Evolutionary conservation across 805 yeast species (phyloP).

Genomic region (Sugiyamaella boreocaroliniensis): DNA sequence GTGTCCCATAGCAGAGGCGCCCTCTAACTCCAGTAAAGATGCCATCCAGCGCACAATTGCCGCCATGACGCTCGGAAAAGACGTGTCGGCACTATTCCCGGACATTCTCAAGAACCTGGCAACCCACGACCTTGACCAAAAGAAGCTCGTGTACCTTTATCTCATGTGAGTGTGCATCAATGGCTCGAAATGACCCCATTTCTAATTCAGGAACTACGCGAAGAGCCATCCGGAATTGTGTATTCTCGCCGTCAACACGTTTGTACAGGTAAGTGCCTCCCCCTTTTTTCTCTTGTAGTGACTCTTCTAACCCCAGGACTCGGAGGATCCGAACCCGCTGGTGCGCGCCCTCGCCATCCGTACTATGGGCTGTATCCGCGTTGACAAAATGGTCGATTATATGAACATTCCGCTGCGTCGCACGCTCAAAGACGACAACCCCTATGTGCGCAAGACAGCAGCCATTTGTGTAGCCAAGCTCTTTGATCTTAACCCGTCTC

Average conservation of each 20-base stretch:
- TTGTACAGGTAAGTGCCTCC: conserved; percentile 45
- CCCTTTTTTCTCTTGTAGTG: neutral
- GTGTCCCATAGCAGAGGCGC: neutral
- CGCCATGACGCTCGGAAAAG: conserved; percentile 97
- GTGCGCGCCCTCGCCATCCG: conserved; percentile 94
- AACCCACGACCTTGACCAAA: conserved; percentile 92
- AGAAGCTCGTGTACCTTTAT: conserved; percentile 88
- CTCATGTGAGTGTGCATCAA: conserved; percentile 46
- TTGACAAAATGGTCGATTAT: conserved; percentile 91
- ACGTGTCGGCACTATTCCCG: conserved; percentile 89
- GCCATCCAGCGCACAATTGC: conserved; percentile 95
- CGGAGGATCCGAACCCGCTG: conserved; percentile 94
- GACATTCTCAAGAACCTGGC: conserved; percentile 95
- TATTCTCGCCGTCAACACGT: conserved; percentile 93
- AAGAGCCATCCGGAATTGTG: conserved; percentile 93
- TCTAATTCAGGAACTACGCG: conserved; percentile 95
- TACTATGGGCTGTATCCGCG: conserved; percentile 98
- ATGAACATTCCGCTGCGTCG: conserved; percentile 82
- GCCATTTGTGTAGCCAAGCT: conserved; percentile 95
- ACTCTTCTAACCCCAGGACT: conserved; percentile 41
- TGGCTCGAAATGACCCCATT: conserved; percentile 91
- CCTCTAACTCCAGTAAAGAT: conserved; percentile 56
- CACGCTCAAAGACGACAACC: conserved; percentile 86
- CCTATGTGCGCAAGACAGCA: conserved; percentile 96
- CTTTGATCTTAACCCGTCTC: conserved; percentile 72